These are phyloP conservation scores for Cyclospora cayetanensis DNA, from an alignment of 169 alveolate genomes.

Conservation along the genomic window DNA sequence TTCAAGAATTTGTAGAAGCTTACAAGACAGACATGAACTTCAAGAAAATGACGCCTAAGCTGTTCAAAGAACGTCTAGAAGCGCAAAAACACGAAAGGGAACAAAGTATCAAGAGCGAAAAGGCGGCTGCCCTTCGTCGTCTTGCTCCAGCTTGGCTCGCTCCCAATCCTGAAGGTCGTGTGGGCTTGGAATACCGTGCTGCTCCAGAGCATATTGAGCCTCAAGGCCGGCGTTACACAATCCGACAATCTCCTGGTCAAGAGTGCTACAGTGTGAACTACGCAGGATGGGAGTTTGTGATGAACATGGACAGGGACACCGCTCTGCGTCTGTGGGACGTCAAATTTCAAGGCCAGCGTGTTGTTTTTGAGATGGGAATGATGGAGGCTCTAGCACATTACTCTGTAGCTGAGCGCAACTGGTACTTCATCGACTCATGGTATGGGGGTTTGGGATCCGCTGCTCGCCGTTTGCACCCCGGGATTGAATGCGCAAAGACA, in stretches of 20 bases:
- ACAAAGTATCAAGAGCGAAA: neutral
- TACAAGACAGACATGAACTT: conserved; percentile 62
- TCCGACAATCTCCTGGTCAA: conserved; percentile 70
- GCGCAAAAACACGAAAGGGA: neutral
- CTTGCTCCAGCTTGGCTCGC: conserved; percentile 63
- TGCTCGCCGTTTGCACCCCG: conserved; percentile 77
- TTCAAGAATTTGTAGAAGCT: conserved; percentile 71
- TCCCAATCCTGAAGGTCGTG: conserved; percentile 69
- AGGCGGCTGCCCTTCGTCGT: conserved; percentile 52
- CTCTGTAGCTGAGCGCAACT: conserved; percentile 78
- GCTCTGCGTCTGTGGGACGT: conserved; percentile 77
- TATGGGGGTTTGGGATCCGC: conserved; percentile 83
- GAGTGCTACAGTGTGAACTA: conserved; percentile 75
- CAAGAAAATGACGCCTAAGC: neutral
- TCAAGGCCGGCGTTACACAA: conserved; percentile 76
- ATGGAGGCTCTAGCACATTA: conserved; percentile 82
- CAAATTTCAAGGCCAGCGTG: conserved; percentile 75
- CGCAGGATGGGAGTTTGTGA: conserved; percentile 78
- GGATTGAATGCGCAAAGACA: conserved; percentile 79
- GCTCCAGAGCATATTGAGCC: conserved; percentile 82
- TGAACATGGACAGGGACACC: conserved; percentile 80
- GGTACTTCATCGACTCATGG: conserved; percentile 81
- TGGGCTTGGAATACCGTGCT: conserved; percentile 78
- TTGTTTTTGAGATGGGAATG: conserved; percentile 79
- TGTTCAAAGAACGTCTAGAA: neutral